These are phyloP conservation scores for Aspergillus ostianus DNA, from an alignment of 495 filamentous ascomycete species.

Conservation along the genomic window DNA sequence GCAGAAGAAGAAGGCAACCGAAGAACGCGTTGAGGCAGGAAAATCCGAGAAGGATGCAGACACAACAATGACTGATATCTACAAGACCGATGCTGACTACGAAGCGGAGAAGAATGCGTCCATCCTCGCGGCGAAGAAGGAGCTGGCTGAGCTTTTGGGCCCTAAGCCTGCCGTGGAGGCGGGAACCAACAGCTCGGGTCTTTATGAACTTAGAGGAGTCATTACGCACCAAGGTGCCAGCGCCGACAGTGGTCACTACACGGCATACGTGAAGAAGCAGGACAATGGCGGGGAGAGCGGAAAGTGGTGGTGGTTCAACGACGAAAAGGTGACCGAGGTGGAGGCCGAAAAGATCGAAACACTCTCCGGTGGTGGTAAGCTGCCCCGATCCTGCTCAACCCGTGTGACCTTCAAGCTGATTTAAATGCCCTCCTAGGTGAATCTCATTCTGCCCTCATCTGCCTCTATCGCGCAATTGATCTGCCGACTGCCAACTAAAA, in stretches of 20 bases:
- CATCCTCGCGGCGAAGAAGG: constrained; percentile 76
- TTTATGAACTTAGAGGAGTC: constrained; percentile 92
- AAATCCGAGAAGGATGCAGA: constrained; percentile 58
- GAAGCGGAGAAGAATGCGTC: constrained; percentile 77
- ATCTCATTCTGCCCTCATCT: constrained; percentile 88
- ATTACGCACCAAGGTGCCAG: constrained; percentile 98
- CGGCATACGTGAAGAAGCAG: constrained; percentile 93
- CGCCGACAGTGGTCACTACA: constrained; percentile 97
- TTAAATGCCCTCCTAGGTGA: constrained; percentile 56
- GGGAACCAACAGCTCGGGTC: constrained; percentile 83
- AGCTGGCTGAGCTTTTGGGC: constrained; percentile 71
- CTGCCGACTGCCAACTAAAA: constrained; percentile 51
- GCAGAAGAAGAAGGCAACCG: constrained; percentile 50
- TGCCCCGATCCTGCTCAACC: background rate
- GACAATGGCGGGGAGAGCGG: constrained; percentile 68
- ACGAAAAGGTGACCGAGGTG: constrained; percentile 95
- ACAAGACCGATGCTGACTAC: constrained; percentile 90
- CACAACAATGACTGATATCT: constrained; percentile 69
- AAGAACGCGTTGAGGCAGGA: constrained; percentile 50
- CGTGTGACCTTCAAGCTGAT: constrained; percentile 5
- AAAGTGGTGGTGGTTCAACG: constrained; percentile 99
- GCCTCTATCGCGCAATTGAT: constrained; percentile 86
- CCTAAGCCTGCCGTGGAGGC: constrained; percentile 69
- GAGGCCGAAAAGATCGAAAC: constrained; percentile 86
- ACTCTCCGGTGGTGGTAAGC: constrained; percentile 81